A percentile compares a stretch with the other conserved stretches of the same genome.
Evolutionary conservation across 176 grass and related monocot genomes (phyloP).

Genomic region (Lolium rigidum): DNA sequence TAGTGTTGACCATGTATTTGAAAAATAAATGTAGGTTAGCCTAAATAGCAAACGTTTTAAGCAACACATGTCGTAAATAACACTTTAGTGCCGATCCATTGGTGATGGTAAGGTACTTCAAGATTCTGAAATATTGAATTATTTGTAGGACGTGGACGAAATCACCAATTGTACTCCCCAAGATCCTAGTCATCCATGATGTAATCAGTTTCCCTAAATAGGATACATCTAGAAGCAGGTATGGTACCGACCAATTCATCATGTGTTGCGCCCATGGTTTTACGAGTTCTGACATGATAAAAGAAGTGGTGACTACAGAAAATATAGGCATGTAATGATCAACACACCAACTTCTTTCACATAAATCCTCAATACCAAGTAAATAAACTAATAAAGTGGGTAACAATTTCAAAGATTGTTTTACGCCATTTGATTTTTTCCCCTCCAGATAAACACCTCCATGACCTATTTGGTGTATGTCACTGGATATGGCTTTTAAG

Average conservation of each 20-base stretch:
- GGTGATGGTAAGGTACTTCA: not conserved
- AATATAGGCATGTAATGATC: not conserved
- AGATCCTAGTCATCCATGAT: constrained; percentile 42
- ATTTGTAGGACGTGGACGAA: not conserved
- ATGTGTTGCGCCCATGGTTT: constrained; percentile 27
- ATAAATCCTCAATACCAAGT: not conserved
- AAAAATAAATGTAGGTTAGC: not conserved
- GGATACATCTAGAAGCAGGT: not conserved
- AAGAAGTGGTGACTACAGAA: not conserved
- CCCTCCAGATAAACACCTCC: too few relatives aligned
- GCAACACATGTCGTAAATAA: not conserved
- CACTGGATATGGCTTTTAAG: not conserved
- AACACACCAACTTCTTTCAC: not conserved
- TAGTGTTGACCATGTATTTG: not conserved
- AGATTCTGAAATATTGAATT: not conserved
- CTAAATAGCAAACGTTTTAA: not conserved
- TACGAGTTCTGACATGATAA: not conserved
- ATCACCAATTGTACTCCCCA: constrained; percentile 11
- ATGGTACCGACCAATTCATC: constrained; percentile 27
- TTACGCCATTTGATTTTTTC: not conserved
- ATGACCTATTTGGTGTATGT: not conserved
- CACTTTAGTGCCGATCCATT: not conserved
- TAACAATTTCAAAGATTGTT: not conserved
- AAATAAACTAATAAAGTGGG: too few relatives aligned
- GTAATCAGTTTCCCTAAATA: constrained; percentile 3